A percentile compares a stretch with the other conserved stretches of the same genome.
Conservation (phyloP, 2,329 filamentous ascomycete species). For the Fusarium sp. region DNA sequence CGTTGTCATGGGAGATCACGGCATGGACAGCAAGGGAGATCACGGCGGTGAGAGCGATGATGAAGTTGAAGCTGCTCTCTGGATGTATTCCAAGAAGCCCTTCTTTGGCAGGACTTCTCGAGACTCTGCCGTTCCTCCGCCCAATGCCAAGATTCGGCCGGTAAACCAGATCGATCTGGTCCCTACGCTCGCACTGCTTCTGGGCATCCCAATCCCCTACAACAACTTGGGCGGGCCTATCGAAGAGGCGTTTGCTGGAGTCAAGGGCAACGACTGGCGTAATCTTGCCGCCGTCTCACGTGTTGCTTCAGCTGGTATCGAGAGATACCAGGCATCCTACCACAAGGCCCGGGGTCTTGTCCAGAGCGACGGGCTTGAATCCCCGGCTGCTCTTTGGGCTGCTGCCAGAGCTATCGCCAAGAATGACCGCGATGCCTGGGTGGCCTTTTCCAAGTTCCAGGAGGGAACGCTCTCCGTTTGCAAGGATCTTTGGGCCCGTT, state of each 20-base stretch:
- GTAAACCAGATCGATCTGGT: conserved; percentile 93
- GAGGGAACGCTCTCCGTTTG: conserved; percentile 80
- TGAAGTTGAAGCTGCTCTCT: conserved; percentile 91
- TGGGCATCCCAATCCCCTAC: conserved; percentile 93
- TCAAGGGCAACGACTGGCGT: conserved; percentile 74
- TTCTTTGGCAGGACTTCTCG: conserved; percentile 82
- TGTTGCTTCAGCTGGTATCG: conserved; percentile 84
- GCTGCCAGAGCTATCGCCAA: conserved; percentile 60
- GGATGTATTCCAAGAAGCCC: conserved; percentile 96
- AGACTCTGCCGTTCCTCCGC: conserved; percentile 66
- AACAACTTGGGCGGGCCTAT: conserved; percentile 95
- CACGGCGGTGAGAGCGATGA: conserved; percentile 99
- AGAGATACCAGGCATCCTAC: conserved; percentile 89
- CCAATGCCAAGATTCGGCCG: conserved; percentile 80
- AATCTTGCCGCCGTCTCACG: conserved; percentile 82
- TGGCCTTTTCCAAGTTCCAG: conserved; percentile 79
- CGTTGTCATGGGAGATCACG: conserved; percentile 98
- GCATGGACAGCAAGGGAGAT: conserved; percentile 97
- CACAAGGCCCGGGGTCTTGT: conserved; percentile 76
- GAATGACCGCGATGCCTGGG: conserved; percentile 56
- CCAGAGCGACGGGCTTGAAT: conserved; percentile 61
- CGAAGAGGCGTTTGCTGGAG: conserved; percentile 87
- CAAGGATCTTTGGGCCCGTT: conserved; percentile 89
- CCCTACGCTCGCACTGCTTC: conserved; percentile 85
- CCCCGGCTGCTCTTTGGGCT: conserved; percentile 57